A percentile compares a stretch with the other conserved stretches of the same genome.
Evolutionary conservation across 176 grass and related monocot species (phyloP).

Genomic region (Cymbopogon citratus): DNA sequence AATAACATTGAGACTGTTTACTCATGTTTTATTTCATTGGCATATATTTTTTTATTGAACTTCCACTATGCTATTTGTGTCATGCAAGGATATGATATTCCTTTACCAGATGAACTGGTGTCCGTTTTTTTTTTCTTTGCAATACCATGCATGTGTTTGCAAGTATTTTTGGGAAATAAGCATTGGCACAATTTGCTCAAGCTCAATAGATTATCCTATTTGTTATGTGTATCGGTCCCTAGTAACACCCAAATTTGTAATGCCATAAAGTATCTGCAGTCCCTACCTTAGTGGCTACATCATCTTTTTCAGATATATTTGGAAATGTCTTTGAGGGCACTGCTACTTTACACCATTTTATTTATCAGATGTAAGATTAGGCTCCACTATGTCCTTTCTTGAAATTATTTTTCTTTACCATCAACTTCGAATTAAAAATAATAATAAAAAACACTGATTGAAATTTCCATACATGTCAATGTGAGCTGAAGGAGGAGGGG

Average conservation of each 20-base stretch:
- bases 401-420: constrained; percentile 11
- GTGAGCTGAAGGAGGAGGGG: not conserved
- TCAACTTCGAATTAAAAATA: not conserved
- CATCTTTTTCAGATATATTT: not conserved
- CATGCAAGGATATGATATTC: not conserved
- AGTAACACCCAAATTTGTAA: not conserved
- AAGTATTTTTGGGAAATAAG: not conserved
- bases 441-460: not conserved
- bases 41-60: not conserved
- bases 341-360: constrained; percentile 9
- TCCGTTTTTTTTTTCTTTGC: not conserved
- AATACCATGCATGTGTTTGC: not conserved
- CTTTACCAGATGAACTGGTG: not conserved
- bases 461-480: not conserved
- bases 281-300: not conserved
- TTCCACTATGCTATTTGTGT: not conserved
- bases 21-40: not conserved
- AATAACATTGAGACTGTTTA: constrained; percentile 2
- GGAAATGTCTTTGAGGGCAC: not conserved
- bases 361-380: constrained; percentile 12
- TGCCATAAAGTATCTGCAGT: not conserved
- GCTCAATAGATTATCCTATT: not conserved
- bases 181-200: not conserved
- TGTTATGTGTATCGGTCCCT: not conserved
- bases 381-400: not conserved